Conservation (phyloP, 1,284 basidiomycete species). For the Lentinus polychrous region DNA sequence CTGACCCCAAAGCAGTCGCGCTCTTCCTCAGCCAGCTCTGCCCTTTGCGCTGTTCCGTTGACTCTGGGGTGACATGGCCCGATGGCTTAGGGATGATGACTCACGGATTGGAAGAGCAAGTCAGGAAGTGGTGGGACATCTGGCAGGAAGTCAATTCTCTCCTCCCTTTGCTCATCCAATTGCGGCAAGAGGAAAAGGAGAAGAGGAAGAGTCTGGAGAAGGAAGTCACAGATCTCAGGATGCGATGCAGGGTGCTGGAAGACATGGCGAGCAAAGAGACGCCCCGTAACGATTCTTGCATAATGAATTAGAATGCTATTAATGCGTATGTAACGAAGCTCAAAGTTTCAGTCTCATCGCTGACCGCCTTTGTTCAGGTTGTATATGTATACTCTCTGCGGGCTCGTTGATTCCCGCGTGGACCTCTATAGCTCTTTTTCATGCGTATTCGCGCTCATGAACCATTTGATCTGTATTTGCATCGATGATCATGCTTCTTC, state of each 20-base stretch:
- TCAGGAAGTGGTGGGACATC: slow-evolving; percentile 27
- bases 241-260: slow-evolving; percentile 37
- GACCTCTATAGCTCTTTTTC: too few relatives aligned
- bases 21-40: slow-evolving; percentile 48
- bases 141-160: slow-evolving; percentile 41
- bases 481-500: too few relatives aligned
- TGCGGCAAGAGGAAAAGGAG: slow-evolving; percentile 42
- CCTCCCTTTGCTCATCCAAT: slow-evolving; percentile 40
- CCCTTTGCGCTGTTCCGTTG: slow-evolving; percentile 33
- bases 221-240: slow-evolving; percentile 48
- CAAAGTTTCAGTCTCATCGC: too few relatives aligned
- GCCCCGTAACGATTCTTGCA: slow-evolving; percentile 18
- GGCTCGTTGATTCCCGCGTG: too few relatives aligned
- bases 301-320: slow-evolving; percentile 15
- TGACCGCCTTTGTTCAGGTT: too few relatives aligned
- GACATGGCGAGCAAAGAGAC: slow-evolving; percentile 25
- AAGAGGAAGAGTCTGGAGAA: slow-evolving; percentile 32
- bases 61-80: slow-evolving; percentile 27
- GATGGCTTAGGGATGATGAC: slow-evolving; percentile 14
- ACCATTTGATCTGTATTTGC: too few relatives aligned
- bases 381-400: too few relatives aligned
- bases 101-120: slow-evolving; percentile 11
- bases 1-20: slow-evolving; percentile 34
- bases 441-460: too few relatives aligned
- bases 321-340: too few relatives aligned